Conservation (phyloP, 306 rosid genomes). For the Sicyos baderoa region DNA sequence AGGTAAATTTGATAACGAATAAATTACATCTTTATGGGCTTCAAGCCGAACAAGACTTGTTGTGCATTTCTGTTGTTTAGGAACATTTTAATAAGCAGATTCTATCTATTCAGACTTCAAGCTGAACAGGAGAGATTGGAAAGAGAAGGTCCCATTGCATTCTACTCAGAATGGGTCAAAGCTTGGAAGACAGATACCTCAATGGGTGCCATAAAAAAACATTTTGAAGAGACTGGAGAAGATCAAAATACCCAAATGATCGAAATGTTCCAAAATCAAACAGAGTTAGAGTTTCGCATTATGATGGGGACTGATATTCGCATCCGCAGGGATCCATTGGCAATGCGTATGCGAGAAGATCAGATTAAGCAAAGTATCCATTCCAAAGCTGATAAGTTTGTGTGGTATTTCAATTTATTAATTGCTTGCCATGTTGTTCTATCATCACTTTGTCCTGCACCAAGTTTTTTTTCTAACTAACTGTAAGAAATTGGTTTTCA, state of each 20-base stretch:
- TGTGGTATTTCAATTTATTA: conserved; percentile 16
- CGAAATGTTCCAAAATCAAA: conserved; percentile 78
- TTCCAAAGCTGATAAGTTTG: conserved; percentile 32
- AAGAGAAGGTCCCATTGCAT: conserved; percentile 57
- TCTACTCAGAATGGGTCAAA: conserved; percentile 93
- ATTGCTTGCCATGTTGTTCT: conserved; percentile 16
- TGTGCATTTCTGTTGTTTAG: background rate
- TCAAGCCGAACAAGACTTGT: conserved; percentile 6
- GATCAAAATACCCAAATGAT: conserved; percentile 68
- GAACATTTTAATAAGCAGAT: conserved; percentile 1
- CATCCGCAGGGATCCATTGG: conserved; percentile 78
- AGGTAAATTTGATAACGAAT: too few relatives aligned
- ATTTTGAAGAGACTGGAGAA: conserved; percentile 58
- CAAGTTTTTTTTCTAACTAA: background rate
- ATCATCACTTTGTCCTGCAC: background rate
- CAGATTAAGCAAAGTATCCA: conserved; percentile 88
- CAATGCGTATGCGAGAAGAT: conserved; percentile 91
- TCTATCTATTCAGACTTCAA: conserved; percentile 53
- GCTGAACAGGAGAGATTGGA: conserved; percentile 70
- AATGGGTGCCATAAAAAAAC: conserved; percentile 69
- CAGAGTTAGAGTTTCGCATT: conserved; percentile 80
- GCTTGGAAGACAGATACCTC: conserved; percentile 86
- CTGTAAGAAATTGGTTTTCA: background rate
- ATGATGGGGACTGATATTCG: conserved; percentile 99
- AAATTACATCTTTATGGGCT: background rate